Evolutionary conservation across 78 protist genomes (phyloP), one percentile per base, ranked within the genome.

Genomic region (Creolimax fragrantissima): DNA sequence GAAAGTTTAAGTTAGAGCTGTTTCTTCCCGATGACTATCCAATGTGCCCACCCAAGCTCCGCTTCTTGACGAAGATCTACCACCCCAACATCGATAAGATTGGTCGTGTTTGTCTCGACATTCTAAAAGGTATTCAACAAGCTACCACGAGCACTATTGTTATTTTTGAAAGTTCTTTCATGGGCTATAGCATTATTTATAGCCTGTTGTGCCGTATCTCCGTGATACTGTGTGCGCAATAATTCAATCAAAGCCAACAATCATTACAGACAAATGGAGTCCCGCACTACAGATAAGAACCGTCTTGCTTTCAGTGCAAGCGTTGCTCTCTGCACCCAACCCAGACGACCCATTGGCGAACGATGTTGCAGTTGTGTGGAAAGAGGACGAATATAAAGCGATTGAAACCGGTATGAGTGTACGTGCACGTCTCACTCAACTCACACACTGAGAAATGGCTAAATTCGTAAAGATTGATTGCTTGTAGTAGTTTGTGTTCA

Each of bases 41-140:
- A 81, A 96, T 98, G 98, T 94, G 94, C 32, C 96, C 99, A 37
- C 99, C 99, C 37, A 95, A 97, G 91, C 97, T 96, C 4, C 96
- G 97, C 88, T 96, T 95, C 91, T 74, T 94, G 58, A 95, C 96
- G 6, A 42, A 92, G 43, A 96, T 98, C 47, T 99, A 98, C 92
- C 99, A 99, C 91, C 99, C 99, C 66, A 99, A 99, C 95, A 96
- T 99, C 44, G 99, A 98, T 94, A 45, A 83, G 42, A 92, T 98
- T 17, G 98, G 99, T 5, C 96, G 99, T 43, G 98, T 99, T 45
- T 99, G 99, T 92, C 96, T 99, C 41, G 99, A 98, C 83, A 97
- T 98, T 44, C 96, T 99, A 41, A 98, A 92, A 37, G 93, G 93
- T 91, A 45, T 42, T 58, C 11, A n/a, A n/a, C n/a, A n/a, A n/a